Base-by-base conservation (phyloP, 1,284 basidiomycete species). In the Anthracocystis setariae region DNA sequence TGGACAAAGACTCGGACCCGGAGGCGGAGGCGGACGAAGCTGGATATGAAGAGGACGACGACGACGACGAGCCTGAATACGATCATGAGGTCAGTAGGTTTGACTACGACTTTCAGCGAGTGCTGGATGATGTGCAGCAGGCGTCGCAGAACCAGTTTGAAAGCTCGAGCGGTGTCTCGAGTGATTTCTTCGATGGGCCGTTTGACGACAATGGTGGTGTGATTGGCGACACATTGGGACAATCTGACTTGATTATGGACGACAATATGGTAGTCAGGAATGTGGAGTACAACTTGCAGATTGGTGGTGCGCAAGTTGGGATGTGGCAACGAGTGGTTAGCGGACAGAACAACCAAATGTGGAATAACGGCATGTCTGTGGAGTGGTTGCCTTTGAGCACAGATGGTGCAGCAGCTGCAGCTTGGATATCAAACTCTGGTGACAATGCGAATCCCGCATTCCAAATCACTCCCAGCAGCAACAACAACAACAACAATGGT, bases 41-140 rank as follows among this genome's bases (percentile, higher is more conserved):
- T 12, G 71, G 68, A 24, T 69, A 65, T 29, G 68, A 71, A 38
- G 68, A 71, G 46, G 68, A 71, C 44, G 68, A 71, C 23, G 64
- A 67, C 35, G 64, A 67, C 42, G 55, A 61, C 32, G 64, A 67
- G 58, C 64, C 58, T 8, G 64, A 70, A n/a, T 58, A 58, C 43
- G 68, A 71, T 39, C 44, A 35, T 1, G 64, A 60, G 25, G 44
- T 42, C 0, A 21, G 18, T 13, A 37, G 27, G 8, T 38, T 49
- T n/a, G 48, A 60, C 18, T 58, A 58, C 54, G 58, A 57, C 24
- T 65, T 66, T 23, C 54, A 66, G 18, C 62, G 61, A 24, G 62
- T 66, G 29, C 43, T 71, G 24, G 62, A 58, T 23, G 62, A 65
- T 4, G 18, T 71, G 43, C 58, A n/a, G n/a, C n/a, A 61, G 23